Conservation (phyloP, 805 yeast species). For the Kuraishia hungarica region DNA sequence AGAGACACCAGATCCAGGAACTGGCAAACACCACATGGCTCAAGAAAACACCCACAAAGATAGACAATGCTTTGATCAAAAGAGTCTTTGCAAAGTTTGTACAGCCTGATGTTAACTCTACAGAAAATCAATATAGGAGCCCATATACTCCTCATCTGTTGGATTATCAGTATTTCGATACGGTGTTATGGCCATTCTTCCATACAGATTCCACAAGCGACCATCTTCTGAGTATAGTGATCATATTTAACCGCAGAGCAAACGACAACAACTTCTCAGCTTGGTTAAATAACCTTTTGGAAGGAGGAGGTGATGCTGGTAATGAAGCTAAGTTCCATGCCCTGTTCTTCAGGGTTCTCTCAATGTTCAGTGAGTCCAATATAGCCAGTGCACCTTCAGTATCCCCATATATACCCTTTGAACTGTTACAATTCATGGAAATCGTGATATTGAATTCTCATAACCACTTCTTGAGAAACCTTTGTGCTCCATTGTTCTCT, state of each 20-base stretch:
- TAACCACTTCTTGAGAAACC: constrained; percentile 10
- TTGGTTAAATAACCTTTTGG: constrained; percentile 7
- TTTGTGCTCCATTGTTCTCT: constrained; percentile 23
- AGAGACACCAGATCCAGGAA: background rate
- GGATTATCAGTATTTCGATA: constrained; percentile 12
- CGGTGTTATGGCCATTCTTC: constrained; percentile 33
- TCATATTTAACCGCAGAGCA: constrained; percentile 5
- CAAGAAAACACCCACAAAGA: background rate
- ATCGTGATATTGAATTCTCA: constrained; percentile 15
- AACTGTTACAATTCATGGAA: constrained; percentile 16
- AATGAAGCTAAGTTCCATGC: constrained; percentile 17
- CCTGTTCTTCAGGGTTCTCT: constrained; percentile 22
- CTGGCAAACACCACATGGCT: background rate
- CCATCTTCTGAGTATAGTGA: constrained; percentile 28
- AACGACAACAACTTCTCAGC: background rate
- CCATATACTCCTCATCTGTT: background rate
- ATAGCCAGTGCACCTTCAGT: background rate
- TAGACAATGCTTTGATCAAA: background rate
- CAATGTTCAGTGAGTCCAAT: constrained; percentile 13
- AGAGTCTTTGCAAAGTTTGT: constrained; percentile 7
- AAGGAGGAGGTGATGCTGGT: constrained; percentile 8
- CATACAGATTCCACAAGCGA: constrained; percentile 28
- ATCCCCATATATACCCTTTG: constrained; percentile 3
- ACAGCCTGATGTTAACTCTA: constrained; percentile 6
- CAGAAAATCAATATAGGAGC: background rate